These are phyloP conservation scores for Tillandsia fasciculata DNA, from an alignment of 176 grass and related monocot species.

Conservation along the genomic window DNA sequence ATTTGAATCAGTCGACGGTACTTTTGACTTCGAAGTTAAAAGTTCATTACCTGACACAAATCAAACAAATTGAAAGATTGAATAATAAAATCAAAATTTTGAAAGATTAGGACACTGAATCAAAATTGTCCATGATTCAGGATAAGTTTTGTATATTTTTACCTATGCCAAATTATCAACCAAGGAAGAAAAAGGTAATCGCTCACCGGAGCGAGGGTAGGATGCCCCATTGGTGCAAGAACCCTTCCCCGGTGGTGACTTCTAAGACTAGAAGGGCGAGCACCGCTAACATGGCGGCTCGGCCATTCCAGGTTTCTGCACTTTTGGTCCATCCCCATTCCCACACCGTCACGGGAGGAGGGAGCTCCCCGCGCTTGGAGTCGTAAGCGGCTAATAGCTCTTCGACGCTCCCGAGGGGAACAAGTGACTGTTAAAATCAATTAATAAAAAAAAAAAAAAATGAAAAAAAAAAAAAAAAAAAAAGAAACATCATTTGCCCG, in stretches of 20 bases:
- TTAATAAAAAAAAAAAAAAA: background rate
- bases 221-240: conserved; percentile 94
- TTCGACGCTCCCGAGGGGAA: conserved; percentile 90
- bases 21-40: too few species aligned
- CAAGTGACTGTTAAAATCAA: conserved; percentile 63
- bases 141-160: background rate
- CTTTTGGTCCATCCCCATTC: conserved; percentile 98
- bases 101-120: too few species aligned
- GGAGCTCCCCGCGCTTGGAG: conserved; percentile 66
- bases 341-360: conserved; percentile 83
- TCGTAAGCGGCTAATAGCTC: conserved; percentile 88
- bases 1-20: too few species aligned
- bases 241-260: conserved; percentile 86
- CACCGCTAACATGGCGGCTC: conserved; percentile 90
- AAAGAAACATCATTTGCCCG: conserved; percentile 7
- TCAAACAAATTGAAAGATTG: too few species aligned
- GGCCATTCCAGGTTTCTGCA: conserved; percentile 93
- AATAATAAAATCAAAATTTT: too few species aligned
- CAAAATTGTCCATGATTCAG: background rate
- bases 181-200: background rate
- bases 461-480: too few species aligned
- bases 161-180: background rate
- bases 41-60: too few species aligned
- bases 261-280: conserved; percentile 67
- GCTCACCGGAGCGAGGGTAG: conserved; percentile 35